Evolutionary conservation across 768 basidiomycete genomes (phyloP).

Genomic region (Amanita pseudoporphyria): DNA sequence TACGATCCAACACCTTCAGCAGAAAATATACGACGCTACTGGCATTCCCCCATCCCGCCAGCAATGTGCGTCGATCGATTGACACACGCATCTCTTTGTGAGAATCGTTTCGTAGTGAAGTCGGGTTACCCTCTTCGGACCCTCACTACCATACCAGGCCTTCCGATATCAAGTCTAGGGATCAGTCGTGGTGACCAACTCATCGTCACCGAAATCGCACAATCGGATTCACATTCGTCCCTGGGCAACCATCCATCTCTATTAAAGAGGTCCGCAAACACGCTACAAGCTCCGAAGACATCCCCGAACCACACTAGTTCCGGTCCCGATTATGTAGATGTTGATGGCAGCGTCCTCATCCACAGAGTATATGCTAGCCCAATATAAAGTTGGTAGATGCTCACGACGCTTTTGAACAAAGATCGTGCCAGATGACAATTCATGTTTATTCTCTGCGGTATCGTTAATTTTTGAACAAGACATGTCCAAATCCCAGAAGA

Average conservation of each 20-base stretch:
- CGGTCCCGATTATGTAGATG: conserved; percentile 47
- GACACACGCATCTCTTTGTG: conserved; percentile 3
- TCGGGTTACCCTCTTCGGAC: conserved; percentile 78
- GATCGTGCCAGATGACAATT: conserved; percentile 96
- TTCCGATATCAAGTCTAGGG: conserved; percentile 69
- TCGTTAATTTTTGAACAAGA: conserved; percentile 82
- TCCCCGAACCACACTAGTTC: background rate
- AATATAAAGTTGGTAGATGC: background rate
- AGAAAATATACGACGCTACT: conserved; percentile 54
- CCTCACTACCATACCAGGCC: conserved; percentile 62
- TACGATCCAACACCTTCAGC: conserved; percentile 69
- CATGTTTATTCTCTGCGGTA: conserved; percentile 85
- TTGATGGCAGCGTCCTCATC: conserved; percentile 58
- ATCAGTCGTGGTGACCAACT: conserved; percentile 77
- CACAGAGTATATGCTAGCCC: conserved; percentile 45
- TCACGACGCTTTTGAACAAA: conserved; percentile 16
- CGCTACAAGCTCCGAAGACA: background rate
- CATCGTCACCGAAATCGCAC: conserved; percentile 49
- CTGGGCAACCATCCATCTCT: too few species aligned
- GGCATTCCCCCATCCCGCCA: conserved; percentile 72
- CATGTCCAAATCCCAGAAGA: conserved; percentile 53
- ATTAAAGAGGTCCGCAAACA: too few species aligned
- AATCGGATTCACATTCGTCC: conserved; percentile 9
- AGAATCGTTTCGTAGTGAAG: conserved; percentile 42
- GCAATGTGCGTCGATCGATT: conserved; percentile 45